Base-by-base conservation (phyloP, 805 yeast species). In the Cyberlindnera xylosilytica region DNA sequence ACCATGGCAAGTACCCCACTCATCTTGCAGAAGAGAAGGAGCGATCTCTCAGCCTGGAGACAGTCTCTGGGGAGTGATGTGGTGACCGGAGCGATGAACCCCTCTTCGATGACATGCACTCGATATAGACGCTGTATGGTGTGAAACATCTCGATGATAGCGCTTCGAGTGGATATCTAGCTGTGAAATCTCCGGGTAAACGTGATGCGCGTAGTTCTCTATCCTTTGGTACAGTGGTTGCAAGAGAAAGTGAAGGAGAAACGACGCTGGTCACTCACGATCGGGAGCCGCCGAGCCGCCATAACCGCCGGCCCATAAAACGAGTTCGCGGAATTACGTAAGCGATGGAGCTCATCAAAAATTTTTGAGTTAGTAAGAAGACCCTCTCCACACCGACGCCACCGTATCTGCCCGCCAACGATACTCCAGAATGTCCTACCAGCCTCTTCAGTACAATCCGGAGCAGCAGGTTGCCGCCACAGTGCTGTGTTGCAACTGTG, bases 401-500 rank as follows among this genome's bases (percentile, higher is more conserved):
- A 20, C 35, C 35, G 15, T 10, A 4, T 13, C 18, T 9, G 13
- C n/a, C 29, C 15, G 13, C 16, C 19, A 28, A 20, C 9, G 15
- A 19, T 31, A 23, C 16, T 11, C 30, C 30, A n/a, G 20, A 34
- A 65, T 66, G 71, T 63, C 65, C 23, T 67, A 65, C 44, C 58
- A 62, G 27, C 70, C 69, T 7, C 55, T 66, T 40, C 68, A 67
- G 39, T 57, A 52, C 27, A 52, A 55, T 24, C 69, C 66, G 34
- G 68, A 56, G 17, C 63, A 61, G 18, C 53, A 51, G 13, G 51
- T 57, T 8, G 75, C 72, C 16, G 95, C 97, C 26, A 93, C 98
- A 2, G 93, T 93, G 47, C 78, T 93, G 45, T 93, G 99, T 73
- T 89, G 96, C 68, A 88, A 87, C 83, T 93, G 99, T 83, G 98